Evolutionary conservation across 106 monocot genomes (phyloP), one percentile per base, ranked within the genome.

Genomic region (Iris macrosiphon): DNA sequence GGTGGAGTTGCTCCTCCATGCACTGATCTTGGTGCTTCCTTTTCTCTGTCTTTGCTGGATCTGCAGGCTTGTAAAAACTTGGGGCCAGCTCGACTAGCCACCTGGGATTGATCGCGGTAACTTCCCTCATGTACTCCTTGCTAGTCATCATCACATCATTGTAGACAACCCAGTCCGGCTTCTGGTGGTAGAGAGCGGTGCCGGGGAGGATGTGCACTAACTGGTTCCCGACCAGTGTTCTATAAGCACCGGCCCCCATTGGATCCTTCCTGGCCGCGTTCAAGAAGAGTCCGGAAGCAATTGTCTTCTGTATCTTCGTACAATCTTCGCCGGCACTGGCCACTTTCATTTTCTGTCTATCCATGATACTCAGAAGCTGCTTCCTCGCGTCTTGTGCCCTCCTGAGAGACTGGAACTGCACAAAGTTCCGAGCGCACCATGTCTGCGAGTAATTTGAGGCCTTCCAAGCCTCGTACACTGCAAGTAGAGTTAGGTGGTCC

Each of bases 391-490:
- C 94, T 50, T 94, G 94, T 30, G 94, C 94, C 46, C 94, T 78
- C 64, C 88, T 84, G 2, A 94, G 79, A 7, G 88, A 89, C 45
- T 89, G 83, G 31, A 84, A 81, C 40, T 94, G 94, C 6, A 94
- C 88, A 71, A 94, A 94, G 54, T 94, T 94, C 71, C 89, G 88
- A 71, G 85, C 88, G 64, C 94, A 94, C 94, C 94, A 94, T 21
- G 94, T 88, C 16, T 79, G 84, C 15, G 94, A 94, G 52, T 89
- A 94, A 39, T 94, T 94, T 39, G 88, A 89, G 5, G 94, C 94
- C 62, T 94, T 94, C 94, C 94, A 94, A 25, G 94, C 94, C 75
- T 94, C 89, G 47, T 94, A 94, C 43, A 94, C 94, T 50, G 94
- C 94, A 55, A 94, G 89, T 26, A 94, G 47, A 26, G 94, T 89